A percentile compares a stretch with the other conserved stretches of the same genome.
Conservation (phyloP, 139 green algal genomes). For the Coelastrella sp. region DNA sequence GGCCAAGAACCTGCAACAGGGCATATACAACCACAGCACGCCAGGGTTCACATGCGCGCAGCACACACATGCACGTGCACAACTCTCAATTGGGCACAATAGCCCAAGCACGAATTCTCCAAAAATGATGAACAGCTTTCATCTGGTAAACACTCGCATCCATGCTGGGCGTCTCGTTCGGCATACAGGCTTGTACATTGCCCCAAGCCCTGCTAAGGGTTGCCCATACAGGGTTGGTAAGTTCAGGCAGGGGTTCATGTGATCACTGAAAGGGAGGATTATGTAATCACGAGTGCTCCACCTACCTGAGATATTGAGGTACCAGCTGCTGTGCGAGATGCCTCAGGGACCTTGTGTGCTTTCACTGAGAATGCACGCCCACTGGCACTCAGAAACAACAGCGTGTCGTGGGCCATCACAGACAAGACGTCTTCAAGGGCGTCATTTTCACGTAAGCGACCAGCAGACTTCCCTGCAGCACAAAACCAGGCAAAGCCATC, state of each 20-base stretch:
- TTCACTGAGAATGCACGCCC: slow-evolving; percentile 73
- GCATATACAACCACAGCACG: neutral
- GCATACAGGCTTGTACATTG: too few species aligned
- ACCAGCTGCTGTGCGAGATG: slow-evolving; percentile 66
- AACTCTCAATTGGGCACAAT: too few species aligned
- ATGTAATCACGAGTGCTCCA: too few species aligned
- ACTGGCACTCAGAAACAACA: slow-evolving; percentile 86
- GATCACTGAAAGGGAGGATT: neutral
- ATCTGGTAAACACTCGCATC: too few species aligned
- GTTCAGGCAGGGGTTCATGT: neutral
- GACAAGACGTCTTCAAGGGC: slow-evolving; percentile 74
- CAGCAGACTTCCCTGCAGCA: slow-evolving; percentile 42
- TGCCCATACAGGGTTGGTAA: neutral
- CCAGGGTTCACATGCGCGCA: neutral
- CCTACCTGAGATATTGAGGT: slow-evolving; percentile 53
- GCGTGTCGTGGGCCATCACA: slow-evolving; percentile 77
- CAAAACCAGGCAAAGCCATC: neutral
- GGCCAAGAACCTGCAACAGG: slow-evolving; percentile 70
- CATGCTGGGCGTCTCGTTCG: too few species aligned
- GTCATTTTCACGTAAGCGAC: slow-evolving; percentile 75
- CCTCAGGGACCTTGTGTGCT: slow-evolving; percentile 82
- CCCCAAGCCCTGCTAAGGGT: too few species aligned
- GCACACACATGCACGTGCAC: too few species aligned
- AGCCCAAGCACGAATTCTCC: too few species aligned
- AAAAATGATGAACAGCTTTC: too few species aligned